Evolutionary conservation across 2,329 filamentous ascomycete genomes (phyloP), one percentile per base, ranked within the genome.

Genomic region (Colletotrichum tropicale): DNA sequence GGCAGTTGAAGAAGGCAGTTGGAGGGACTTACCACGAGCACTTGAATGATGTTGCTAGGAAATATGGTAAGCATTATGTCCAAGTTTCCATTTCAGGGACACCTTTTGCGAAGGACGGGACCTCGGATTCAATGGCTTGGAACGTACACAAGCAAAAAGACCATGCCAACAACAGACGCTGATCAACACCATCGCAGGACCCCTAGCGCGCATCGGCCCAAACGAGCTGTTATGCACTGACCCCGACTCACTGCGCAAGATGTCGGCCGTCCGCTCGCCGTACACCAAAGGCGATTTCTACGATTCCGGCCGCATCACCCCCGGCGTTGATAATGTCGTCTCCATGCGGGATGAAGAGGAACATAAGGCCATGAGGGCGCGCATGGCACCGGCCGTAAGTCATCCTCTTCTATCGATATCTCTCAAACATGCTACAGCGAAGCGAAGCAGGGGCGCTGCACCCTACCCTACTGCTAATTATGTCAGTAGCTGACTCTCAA

Each of bases 351-450:
- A 85, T 38, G 84, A 86, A 32, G 74, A 76, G 4, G 80, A 81
- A 66, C 85, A 87, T 75, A 81, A 81, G 52, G 80, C 80, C 7
- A 83, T 88, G 77, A 81, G 86, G n/a, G 83, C 84, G 24, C 85
- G 87, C 73, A 87, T 88, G 86, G 82, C 84, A 6, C 82, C 85
- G 3, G 87, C 85, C 24, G 86, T 87, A 81, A 74, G 86, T 66
- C 24, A 16, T 80, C 12, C 13, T n/a, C 12, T 18, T 26, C 16
- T 61, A 21, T 10, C 8, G 10, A 13, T 21, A 18, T 28, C 26
- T 48, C 28, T 55, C 24, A 13, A 6, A n/a, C 15, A 48, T 18
- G 18, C 8, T 16, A 38, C 12, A 2, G 2, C n/a, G 9, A 24
- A 2, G 2, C n/a, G 8, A 24, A 52, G 61, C 21, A 13, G 43